Base-by-base conservation (phyloP, 2,329 filamentous ascomycete species). In the Colletotrichum chrysophilum region DNA sequence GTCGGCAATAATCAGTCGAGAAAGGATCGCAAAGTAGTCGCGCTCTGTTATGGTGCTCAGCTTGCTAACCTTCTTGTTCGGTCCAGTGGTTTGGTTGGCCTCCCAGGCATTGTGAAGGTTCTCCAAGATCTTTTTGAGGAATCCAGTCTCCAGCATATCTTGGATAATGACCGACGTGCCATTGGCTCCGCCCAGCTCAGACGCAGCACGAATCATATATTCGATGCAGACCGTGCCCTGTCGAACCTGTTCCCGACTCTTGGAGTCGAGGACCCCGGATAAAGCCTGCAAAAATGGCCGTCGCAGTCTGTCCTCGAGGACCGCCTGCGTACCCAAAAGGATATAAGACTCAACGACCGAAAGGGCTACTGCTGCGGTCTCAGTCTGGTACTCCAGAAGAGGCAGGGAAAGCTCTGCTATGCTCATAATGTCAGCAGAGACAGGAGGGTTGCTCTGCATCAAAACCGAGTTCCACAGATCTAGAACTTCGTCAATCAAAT, bases 401-500 rank as follows among this genome's bases (percentile, higher is more conserved):
- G 92, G 92, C 16, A 96, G 89, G 2, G 91, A 88, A 61, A 89
- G 85, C n/a, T 91, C 89, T 4, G 92, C 89, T 43, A 96, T 87
- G 5, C 88, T 86, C 5, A 94, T 83, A n/a, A 96, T 85, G 16
- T 92, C 91, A 1, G 88, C 85, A 1, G 91, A 89, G 4, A 93
- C 85, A 1, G 94, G 92, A 14, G 91, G 85, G 9, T 89, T 88
- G 74, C 92, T 93, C 80, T 95, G 92, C 77, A 88, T 88, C 48
- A 96, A 84, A 13, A 98, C 92, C 3, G 94, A 91, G 38, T 91
- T 89, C 96, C 96, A 98, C 4, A 99, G 90, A 71, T 98, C 96
- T 16, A 98, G 88, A 0, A 95, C 95, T 82, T 99, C 97, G 77
- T 98, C 97, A 14, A 98, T 91, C 13, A 99, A 91, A 80, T 98